Percentiles rank a stretch among this genome's conserved stretches.
Evolutionary conservation across 352 stramenopile genomes (phyloP).

Genomic region (Peronospora destructor): DNA sequence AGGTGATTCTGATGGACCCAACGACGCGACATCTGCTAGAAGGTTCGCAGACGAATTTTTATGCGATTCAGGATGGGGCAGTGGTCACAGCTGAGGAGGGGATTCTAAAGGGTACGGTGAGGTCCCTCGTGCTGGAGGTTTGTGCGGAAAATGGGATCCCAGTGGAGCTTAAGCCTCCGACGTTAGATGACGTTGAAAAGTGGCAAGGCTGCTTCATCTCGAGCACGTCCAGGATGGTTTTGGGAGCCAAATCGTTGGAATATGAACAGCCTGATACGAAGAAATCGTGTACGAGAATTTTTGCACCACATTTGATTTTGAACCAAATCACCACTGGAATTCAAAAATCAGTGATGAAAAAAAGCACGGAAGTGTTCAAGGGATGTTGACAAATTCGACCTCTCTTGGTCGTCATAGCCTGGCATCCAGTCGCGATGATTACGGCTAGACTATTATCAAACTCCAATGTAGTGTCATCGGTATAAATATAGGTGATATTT

Average conservation of each 20-base stretch:
- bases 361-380: conserved; percentile 58
- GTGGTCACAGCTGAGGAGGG: conserved; percentile 63
- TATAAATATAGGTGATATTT: no score
- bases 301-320: conserved; percentile 36
- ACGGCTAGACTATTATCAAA: neutral
- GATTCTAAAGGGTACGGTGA: conserved; percentile 74
- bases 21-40: conserved; percentile 47
- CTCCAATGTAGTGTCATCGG: no score
- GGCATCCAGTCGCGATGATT: conserved; percentile 5
- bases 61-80: conserved; percentile 40
- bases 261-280: conserved; percentile 39
- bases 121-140: conserved; percentile 62
- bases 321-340: conserved; percentile 41
- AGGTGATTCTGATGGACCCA: conserved; percentile 61
- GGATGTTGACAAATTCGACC: neutral
- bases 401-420: no score
- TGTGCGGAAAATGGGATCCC: conserved; percentile 47
- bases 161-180: conserved; percentile 45
- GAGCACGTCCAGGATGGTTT: conserved; percentile 73
- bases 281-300: conserved; percentile 22
- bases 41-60: conserved; percentile 85
- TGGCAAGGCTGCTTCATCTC: conserved; percentile 82
- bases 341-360: conserved; percentile 37
- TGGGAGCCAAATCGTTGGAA: conserved; percentile 45
- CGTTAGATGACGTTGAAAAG: conserved; percentile 41